Conservation (phyloP, 148 eudicot genomes). For the Oxyria digyna region DNA sequence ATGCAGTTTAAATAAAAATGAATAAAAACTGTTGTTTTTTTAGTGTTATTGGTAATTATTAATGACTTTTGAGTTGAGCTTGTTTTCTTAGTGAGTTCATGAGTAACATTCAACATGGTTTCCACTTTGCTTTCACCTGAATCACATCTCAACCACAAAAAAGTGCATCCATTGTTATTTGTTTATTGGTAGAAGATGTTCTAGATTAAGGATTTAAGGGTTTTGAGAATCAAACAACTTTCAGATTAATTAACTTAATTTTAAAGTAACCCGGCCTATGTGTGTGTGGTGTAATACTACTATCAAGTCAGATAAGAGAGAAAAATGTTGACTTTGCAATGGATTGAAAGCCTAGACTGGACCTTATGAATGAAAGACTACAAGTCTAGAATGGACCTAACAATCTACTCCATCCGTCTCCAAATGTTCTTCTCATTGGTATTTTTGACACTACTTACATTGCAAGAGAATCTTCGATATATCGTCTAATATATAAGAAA, state of each 20-base stretch:
- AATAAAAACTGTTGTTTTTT: too few relatives aligned
- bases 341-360: too few relatives aligned
- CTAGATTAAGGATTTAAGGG: not conserved
- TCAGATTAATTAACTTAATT: not conserved
- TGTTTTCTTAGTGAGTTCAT: not conserved
- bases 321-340: too few relatives aligned
- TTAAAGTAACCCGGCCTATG: not conserved
- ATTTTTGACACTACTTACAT: too few relatives aligned
- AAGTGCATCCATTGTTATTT: not conserved
- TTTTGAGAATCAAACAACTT: not conserved
- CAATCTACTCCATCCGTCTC: too few relatives aligned
- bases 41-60: not conserved
- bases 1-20: not conserved
- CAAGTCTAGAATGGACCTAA: too few relatives aligned
- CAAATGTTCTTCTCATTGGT: too few relatives aligned
- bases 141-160: slow-evolving; percentile 9
- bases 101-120: slow-evolving; percentile 5
- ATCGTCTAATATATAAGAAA: too few relatives aligned
- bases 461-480: too few relatives aligned
- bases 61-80: not conserved
- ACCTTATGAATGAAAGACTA: too few relatives aligned
- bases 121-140: slow-evolving; percentile 8
- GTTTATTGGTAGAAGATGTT: not conserved
- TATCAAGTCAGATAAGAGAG: not conserved
- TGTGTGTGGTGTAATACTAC: not conserved